phyloP scores from a whole-genome alignment of 345 rosid genomes.

The Linum trigynum region DNA sequence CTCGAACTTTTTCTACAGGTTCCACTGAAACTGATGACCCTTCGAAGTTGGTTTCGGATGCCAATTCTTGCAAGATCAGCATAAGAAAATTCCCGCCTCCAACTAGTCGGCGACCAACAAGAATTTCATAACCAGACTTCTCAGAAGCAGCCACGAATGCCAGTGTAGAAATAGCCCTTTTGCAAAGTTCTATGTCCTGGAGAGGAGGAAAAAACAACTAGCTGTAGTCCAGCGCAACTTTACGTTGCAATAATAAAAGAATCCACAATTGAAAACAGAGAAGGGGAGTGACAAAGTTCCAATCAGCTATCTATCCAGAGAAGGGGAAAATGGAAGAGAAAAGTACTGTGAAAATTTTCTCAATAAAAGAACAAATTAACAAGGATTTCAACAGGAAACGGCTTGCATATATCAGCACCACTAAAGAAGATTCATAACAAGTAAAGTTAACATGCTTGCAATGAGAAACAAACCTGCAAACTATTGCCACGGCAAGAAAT shows the following conservation, averaged over 20 bases:
- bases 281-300: too few relatives aligned
- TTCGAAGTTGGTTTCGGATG: slow-evolving; percentile 52
- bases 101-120: slow-evolving; percentile 36
- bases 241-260: too few relatives aligned
- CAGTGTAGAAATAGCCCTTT: slow-evolving; percentile 45
- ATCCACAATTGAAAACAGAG: too few relatives aligned
- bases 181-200: slow-evolving; percentile 72
- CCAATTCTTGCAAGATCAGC: slow-evolving; percentile 62
- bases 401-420: too few relatives aligned
- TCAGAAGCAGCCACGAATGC: slow-evolving; percentile 75
- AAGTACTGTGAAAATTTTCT: too few relatives aligned
- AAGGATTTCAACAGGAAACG: too few relatives aligned
- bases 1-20: slow-evolving; percentile 39
- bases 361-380: too few relatives aligned
- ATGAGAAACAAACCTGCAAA: slow-evolving; percentile 23
- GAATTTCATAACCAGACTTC: slow-evolving; percentile 57
- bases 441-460: too few relatives aligned
- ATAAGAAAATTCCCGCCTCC: slow-evolving; percentile 52
- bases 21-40: slow-evolving; percentile 19
- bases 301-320: neutral
- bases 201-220: slow-evolving; percentile 5
- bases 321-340: neutral
- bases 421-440: too few relatives aligned
- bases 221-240: too few relatives aligned
- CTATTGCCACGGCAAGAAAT: slow-evolving; percentile 35